Conservation (phyloP, 441 rosid genomes). For the Adansonia rubrostipa region DNA sequence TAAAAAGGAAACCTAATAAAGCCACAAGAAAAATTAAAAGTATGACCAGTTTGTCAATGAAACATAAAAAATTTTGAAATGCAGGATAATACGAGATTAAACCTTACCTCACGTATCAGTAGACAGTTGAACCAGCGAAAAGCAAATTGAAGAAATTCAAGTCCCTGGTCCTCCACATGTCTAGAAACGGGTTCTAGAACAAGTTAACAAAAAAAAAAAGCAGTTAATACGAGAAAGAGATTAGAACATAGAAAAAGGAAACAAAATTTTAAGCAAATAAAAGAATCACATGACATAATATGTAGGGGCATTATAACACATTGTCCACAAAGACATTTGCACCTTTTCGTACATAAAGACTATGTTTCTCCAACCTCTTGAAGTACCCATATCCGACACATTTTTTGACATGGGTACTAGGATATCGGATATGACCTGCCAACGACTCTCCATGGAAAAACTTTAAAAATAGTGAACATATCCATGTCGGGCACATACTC, state of each 20-base stretch:
- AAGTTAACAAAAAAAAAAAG: conserved; percentile 24
- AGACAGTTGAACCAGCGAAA: conserved; percentile 99
- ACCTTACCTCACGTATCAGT: conserved; percentile 96
- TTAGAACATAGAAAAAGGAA: not conserved
- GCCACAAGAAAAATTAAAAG: conserved; percentile 1
- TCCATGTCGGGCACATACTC: not conserved
- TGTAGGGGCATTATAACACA: not conserved
- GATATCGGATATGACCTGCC: conserved; percentile 3
- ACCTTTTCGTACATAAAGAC: no score
- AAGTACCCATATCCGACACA: not conserved
- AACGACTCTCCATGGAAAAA: not conserved
- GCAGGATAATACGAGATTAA: conserved; percentile 30
- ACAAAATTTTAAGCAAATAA: not conserved
- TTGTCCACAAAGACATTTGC: not conserved
- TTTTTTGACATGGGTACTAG: not conserved
- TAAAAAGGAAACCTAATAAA: not conserved
- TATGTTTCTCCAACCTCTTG: not conserved
- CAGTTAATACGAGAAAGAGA: conserved; percentile 20
- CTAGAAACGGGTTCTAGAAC: conserved; percentile 87
- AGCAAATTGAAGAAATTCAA: conserved; percentile 97
- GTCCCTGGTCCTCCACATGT: conserved; percentile 98
- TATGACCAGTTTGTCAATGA: conserved; percentile 6
- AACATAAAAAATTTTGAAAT: not conserved
- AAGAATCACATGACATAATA: not conserved
- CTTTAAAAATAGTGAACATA: not conserved